A percentile compares a stretch with the other conserved stretches of the same genome.
These are phyloP conservation scores for Daldinia concentrica DNA, from an alignment of 495 filamentous ascomycete genomes.

Conservation along the genomic window DNA sequence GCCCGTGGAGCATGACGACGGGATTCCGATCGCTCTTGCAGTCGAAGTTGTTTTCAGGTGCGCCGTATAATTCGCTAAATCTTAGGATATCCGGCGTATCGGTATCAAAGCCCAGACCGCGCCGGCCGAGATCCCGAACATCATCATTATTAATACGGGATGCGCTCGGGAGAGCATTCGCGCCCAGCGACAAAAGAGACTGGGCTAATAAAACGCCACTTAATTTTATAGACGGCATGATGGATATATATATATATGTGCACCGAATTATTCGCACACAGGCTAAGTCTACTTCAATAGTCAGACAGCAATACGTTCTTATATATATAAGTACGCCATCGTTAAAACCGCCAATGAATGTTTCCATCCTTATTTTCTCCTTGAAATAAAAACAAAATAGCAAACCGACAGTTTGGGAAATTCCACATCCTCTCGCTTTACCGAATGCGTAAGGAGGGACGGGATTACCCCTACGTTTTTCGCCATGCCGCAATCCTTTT, in stretches of 20 bases:
- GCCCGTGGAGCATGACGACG: conserved; percentile 62
- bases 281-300: background rate
- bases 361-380: background rate
- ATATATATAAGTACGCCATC: background rate
- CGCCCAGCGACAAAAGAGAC: conserved; percentile 11
- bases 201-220: conserved; percentile 9
- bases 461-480: conserved; percentile 20
- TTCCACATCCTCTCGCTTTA: background rate
- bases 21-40: conserved; percentile 55
- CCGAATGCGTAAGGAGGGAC: conserved; percentile 21
- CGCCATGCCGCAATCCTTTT: conserved; percentile 32
- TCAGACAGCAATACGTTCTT: background rate
- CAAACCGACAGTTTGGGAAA: conserved; percentile 8
- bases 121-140: conserved; percentile 1
- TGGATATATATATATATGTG: background rate
- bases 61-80: conserved; percentile 40
- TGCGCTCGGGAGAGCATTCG: conserved; percentile 19
- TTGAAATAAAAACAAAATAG: background rate
- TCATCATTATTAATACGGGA: background rate
- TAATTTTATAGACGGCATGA: conserved; percentile 11
- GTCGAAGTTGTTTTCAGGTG: conserved; percentile 44
- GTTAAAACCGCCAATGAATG: background rate
- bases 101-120: conserved; percentile 24
- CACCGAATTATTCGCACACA: background rate
- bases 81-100: conserved; percentile 30